Evolutionary conservation across 352 stramenopile species (phyloP).

Genomic region (Phytophthora chlamydospora): DNA sequence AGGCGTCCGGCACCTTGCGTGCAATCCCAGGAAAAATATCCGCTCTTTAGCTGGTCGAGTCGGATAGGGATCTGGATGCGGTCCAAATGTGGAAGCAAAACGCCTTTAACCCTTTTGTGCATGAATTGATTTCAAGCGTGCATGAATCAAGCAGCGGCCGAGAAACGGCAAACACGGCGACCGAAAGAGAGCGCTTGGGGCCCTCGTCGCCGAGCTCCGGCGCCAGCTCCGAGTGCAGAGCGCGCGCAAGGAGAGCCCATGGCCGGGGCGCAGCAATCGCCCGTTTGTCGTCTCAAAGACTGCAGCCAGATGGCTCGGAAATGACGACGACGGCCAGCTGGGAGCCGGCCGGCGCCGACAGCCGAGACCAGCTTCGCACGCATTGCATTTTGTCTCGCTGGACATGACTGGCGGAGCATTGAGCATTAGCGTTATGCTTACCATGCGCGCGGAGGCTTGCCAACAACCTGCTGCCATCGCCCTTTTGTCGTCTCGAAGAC

Average conservation of each 20-base stretch:
- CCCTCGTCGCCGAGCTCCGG: background rate
- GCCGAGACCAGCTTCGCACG: slow-evolving; percentile 16
- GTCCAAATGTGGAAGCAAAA: no score
- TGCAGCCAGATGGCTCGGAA: slow-evolving; percentile 20
- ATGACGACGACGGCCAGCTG: slow-evolving; percentile 11
- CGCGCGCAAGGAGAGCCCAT: background rate
- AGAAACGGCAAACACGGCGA: background rate
- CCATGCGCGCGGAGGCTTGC: background rate
- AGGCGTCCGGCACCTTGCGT: background rate
- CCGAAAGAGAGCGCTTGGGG: background rate
- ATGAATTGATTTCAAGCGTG: no score
- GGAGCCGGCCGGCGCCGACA: background rate
- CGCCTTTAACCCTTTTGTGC: no score
- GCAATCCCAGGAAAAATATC: slow-evolving; percentile 18
- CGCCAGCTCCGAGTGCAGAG: slow-evolving; percentile 11
- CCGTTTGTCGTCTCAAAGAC: slow-evolving; percentile 23
- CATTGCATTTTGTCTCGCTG: slow-evolving; percentile 12
- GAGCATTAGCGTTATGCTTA: background rate
- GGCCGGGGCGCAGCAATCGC: slow-evolving; percentile 7
- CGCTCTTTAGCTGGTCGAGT: background rate
- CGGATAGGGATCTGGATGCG: no score
- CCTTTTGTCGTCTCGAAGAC: no score
- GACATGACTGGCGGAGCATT: background rate
- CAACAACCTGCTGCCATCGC: slow-evolving; percentile 12
- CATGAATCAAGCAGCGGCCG: background rate